Evolutionary conservation across 495 filamentous ascomycete species (phyloP).

Genomic region (Evernia prunastri): DNA sequence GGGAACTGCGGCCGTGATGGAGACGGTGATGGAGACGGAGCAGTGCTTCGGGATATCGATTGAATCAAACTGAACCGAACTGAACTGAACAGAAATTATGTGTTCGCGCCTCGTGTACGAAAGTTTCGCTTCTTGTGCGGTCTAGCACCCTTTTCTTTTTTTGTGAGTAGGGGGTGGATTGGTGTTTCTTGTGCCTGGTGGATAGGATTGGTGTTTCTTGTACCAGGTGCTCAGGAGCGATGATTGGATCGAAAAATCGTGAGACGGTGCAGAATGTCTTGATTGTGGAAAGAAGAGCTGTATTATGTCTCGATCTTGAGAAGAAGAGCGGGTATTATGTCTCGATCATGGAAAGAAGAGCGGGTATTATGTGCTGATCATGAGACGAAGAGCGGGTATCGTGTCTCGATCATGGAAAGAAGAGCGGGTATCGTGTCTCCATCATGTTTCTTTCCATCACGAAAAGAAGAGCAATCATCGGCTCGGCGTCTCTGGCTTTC

Average conservation of each 20-base stretch:
- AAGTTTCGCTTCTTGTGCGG: background rate
- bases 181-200: background rate
- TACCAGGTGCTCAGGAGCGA: background rate
- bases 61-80: no score
- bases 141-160: background rate
- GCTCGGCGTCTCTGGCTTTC: background rate
- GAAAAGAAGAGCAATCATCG: no score
- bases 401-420: background rate
- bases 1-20: background rate
- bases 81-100: no score
- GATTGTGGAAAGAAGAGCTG: background rate
- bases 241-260: background rate
- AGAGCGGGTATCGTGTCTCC: no score
- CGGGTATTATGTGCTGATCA: background rate
- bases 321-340: background rate
- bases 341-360: background rate
- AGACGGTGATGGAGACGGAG: background rate
- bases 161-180: background rate
- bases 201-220: background rate
- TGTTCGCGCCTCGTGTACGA: no score
- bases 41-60: background rate
- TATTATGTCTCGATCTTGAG: background rate
- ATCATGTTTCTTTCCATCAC: no score
- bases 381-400: background rate
- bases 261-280: background rate